Evolutionary conservation across 2,329 filamentous ascomycete species (phyloP).

Genomic region (Colletotrichum higginsianum): DNA sequence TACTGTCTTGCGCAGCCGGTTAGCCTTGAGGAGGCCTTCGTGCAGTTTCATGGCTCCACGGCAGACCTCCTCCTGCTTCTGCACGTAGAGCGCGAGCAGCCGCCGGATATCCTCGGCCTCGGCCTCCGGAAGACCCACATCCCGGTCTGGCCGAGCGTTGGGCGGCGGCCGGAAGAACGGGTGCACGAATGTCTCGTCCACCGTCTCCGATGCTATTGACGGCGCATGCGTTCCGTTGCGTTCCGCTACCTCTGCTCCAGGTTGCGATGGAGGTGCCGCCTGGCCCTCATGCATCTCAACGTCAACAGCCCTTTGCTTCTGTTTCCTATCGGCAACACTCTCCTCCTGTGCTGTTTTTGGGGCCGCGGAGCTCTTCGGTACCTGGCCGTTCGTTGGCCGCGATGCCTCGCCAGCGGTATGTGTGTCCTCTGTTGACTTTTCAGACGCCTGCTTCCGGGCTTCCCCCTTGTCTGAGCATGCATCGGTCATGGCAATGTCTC

Average conservation of each 20-base stretch:
- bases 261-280: constrained; percentile 7
- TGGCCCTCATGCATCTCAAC: constrained; percentile 27
- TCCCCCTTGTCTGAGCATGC: constrained; percentile 28
- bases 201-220: constrained; percentile 40
- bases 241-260: background rate
- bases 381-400: constrained; percentile 22
- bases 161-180: constrained; percentile 80
- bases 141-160: constrained; percentile 75
- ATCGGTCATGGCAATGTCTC: constrained; percentile 46
- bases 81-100: constrained; percentile 81
- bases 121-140: constrained; percentile 78
- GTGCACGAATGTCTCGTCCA: constrained; percentile 73
- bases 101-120: constrained; percentile 86
- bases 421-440: constrained; percentile 24
- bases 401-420: constrained; percentile 44
- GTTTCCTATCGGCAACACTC: constrained; percentile 23
- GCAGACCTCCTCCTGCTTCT: constrained; percentile 89
- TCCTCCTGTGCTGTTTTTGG: constrained; percentile 39
- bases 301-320: constrained; percentile 38
- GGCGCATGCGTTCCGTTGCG: constrained; percentile 33
- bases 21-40: constrained; percentile 79
- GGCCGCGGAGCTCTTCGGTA: background rate
- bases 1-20: constrained; percentile 80
- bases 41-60: constrained; percentile 78
- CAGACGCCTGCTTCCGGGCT: constrained; percentile 10